Percentiles rank a stretch among this genome's conserved stretches.
These are phyloP conservation scores for Exophiala mesophila DNA, from an alignment of 2,329 filamentous ascomycete genomes.

Conservation along the genomic window DNA sequence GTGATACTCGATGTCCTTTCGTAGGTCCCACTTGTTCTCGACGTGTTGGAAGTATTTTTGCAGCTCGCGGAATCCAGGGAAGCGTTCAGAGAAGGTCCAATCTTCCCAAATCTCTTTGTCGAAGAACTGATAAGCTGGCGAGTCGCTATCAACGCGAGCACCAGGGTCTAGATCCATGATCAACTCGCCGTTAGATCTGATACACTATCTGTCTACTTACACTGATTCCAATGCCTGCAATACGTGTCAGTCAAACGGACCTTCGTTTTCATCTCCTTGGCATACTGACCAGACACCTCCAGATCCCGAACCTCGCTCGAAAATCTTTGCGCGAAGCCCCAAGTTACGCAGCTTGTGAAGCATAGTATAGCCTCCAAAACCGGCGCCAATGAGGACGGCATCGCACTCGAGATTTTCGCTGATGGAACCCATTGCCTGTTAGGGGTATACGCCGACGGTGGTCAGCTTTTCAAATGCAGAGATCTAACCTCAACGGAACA, in stretches of 20 bases:
- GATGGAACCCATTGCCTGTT: constrained; percentile 12
- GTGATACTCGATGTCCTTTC: constrained; percentile 33
- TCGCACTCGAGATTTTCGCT: constrained; percentile 9
- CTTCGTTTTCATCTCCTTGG: neutral
- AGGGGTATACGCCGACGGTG: constrained; percentile 1
- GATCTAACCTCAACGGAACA: neutral
- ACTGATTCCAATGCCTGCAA: constrained; percentile 46
- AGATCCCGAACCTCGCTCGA: constrained; percentile 33
- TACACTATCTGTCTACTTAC: constrained; percentile 26
- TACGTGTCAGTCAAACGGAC: constrained; percentile 2
- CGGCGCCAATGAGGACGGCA: constrained; percentile 14
- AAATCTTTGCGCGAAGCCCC: constrained; percentile 31
- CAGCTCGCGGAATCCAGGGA: constrained; percentile 36
- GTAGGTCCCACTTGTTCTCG: constrained; percentile 36
- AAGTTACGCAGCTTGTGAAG: constrained; percentile 30
- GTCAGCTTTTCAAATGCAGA: constrained; percentile 2
- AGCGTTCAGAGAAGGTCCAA: constrained; percentile 42
- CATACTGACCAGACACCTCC: constrained; percentile 38
- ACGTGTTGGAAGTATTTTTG: constrained; percentile 40
- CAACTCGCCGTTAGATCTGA: neutral
- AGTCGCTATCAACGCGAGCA: constrained; percentile 29
- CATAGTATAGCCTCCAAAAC: constrained; percentile 18
- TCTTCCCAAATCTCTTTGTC: constrained; percentile 39
- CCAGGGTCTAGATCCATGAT: constrained; percentile 30
- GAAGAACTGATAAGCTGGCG: constrained; percentile 22